Conservation (phyloP, 2,329 filamentous ascomycete genomes). For the Fusarium subtropicale region DNA sequence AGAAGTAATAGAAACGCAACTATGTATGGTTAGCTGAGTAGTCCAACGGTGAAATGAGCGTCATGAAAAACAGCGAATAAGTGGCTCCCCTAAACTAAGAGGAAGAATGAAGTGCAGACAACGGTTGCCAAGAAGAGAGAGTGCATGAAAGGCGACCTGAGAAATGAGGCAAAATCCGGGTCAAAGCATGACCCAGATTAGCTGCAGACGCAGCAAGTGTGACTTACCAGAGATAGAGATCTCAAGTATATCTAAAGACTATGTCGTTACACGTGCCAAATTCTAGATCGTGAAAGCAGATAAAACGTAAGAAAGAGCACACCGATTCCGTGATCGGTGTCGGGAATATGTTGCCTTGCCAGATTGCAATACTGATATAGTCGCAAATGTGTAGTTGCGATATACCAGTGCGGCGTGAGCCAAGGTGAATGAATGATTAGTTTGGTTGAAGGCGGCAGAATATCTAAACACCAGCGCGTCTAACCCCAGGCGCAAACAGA, state of each 20-base stretch:
- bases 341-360: slow-evolving; percentile 33
- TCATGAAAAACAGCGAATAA: slow-evolving; percentile 35
- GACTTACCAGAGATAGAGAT: slow-evolving; percentile 45
- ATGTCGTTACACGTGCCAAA: slow-evolving; percentile 45
- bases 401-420: slow-evolving; percentile 33
- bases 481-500: slow-evolving; percentile 53
- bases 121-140: slow-evolving; percentile 10
- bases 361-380: slow-evolving; percentile 40
- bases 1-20: slow-evolving; percentile 39
- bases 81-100: slow-evolving; percentile 28
- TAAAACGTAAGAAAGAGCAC: slow-evolving; percentile 38
- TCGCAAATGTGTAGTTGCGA: slow-evolving; percentile 40
- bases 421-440: slow-evolving; percentile 46
- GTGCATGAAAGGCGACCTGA: slow-evolving; percentile 8
- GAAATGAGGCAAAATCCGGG: slow-evolving; percentile 18
- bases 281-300: slow-evolving; percentile 48
- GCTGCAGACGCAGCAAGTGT: slow-evolving; percentile 11
- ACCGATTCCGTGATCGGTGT: slow-evolving; percentile 26
- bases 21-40: slow-evolving; percentile 39
- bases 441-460: slow-evolving; percentile 38
- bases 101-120: slow-evolving; percentile 23
- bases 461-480: slow-evolving; percentile 57
- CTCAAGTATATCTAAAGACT: slow-evolving; percentile 47
- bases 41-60: slow-evolving; percentile 1
- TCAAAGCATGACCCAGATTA: slow-evolving; percentile 14